Conservation (phyloP, 2,329 filamentous ascomycete species). For the Diaporthe batatas region DNA sequence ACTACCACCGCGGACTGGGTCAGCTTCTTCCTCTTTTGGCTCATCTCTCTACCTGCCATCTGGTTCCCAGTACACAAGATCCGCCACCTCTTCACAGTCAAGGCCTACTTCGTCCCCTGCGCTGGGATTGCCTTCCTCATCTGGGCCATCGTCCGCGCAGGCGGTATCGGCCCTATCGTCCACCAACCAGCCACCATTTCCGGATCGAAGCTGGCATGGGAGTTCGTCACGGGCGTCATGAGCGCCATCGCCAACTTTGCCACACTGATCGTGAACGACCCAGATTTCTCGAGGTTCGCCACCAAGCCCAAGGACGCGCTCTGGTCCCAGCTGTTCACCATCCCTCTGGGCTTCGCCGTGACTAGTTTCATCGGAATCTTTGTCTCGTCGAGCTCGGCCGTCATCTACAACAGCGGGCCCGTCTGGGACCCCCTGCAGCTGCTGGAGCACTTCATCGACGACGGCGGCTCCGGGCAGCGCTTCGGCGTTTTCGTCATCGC, state of each 20-base stretch:
- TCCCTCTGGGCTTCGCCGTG: slow-evolving; percentile 78
- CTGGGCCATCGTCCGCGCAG: slow-evolving; percentile 85
- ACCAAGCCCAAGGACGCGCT: slow-evolving; percentile 80
- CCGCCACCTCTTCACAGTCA: slow-evolving; percentile 90
- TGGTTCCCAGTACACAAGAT: slow-evolving; percentile 93
- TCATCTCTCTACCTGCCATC: slow-evolving; percentile 82
- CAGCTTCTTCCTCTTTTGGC: slow-evolving; percentile 91
- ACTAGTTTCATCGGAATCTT: slow-evolving; percentile 89
- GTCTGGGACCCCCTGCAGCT: slow-evolving; percentile 82
- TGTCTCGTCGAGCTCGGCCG: slow-evolving; percentile 78
- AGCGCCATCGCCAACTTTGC: slow-evolving; percentile 91
- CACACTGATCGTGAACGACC: slow-evolving; percentile 85
- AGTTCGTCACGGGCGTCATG: slow-evolving; percentile 89
- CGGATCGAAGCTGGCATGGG: slow-evolving; percentile 82
- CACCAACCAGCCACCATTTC: slow-evolving; percentile 72
- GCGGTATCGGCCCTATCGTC: slow-evolving; percentile 87
- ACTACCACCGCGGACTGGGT: slow-evolving; percentile 82
- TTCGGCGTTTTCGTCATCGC: slow-evolving; percentile 84
- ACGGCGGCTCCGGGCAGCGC: slow-evolving; percentile 76
- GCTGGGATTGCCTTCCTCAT: slow-evolving; percentile 90
- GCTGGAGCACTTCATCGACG: slow-evolving; percentile 75
- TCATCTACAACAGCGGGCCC: slow-evolving; percentile 73
- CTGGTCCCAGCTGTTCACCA: slow-evolving; percentile 83
- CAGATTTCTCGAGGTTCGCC: slow-evolving; percentile 89
- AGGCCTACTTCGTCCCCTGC: slow-evolving; percentile 84